These are phyloP conservation scores for Hortiboletus campestris DNA, from an alignment of 768 basidiomycete genomes.

Conservation along the genomic window DNA sequence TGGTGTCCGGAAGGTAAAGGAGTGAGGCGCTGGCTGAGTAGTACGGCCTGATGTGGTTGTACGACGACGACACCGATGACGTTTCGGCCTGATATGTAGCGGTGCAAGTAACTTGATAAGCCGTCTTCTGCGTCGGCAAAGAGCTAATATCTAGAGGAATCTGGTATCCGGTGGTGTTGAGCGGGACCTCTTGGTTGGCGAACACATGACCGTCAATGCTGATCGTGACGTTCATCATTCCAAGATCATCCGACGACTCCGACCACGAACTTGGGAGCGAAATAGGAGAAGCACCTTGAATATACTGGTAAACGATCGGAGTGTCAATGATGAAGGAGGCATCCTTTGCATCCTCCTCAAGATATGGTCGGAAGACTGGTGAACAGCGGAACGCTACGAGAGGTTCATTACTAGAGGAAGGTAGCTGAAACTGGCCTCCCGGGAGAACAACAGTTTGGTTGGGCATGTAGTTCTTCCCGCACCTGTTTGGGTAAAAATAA, in stretches of 20 bases:
- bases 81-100: constrained; percentile 24
- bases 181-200: constrained; percentile 29
- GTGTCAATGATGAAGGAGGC: constrained; percentile 38
- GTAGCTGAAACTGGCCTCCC: constrained; percentile 44
- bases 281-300: constrained; percentile 36
- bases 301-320: constrained; percentile 34
- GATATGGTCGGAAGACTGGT: constrained; percentile 47
- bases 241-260: constrained; percentile 1
- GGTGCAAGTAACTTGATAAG: constrained; percentile 36
- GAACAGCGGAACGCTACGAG: constrained; percentile 47
- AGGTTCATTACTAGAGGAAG: constrained; percentile 33
- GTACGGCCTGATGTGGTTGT: constrained; percentile 26
- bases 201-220: constrained; percentile 26
- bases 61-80: background rate
- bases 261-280: constrained; percentile 7
- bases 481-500: constrained; percentile 34
- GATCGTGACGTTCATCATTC: constrained; percentile 29
- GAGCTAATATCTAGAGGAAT: constrained; percentile 33
- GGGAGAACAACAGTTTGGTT: constrained; percentile 42
- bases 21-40: constrained; percentile 35
- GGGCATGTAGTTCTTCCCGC: constrained; percentile 48
- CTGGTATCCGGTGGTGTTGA: constrained; percentile 38
- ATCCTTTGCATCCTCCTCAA: constrained; percentile 36
- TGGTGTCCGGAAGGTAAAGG: constrained; percentile 41
- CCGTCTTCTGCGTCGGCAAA: constrained; percentile 27